Evolutionary conservation across 129 eudicot species (phyloP).

Genomic region (Saposhnikovia divaricata): DNA sequence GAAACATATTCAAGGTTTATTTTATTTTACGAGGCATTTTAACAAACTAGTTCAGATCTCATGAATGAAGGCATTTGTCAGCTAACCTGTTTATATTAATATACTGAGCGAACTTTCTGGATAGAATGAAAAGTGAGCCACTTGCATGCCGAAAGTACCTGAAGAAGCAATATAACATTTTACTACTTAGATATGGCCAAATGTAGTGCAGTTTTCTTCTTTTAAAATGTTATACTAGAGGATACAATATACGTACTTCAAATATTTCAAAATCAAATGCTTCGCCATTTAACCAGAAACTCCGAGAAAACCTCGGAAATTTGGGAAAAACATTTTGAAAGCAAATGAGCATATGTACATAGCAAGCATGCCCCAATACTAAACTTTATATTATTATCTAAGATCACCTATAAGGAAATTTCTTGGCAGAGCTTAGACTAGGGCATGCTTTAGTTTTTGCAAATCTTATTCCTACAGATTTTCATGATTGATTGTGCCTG

Average conservation of each 20-base stretch:
- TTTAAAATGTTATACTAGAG: background rate
- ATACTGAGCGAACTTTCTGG: conserved; percentile 11
- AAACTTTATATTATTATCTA: background rate
- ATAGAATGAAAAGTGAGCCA: conserved; percentile 11
- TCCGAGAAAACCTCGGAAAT: background rate
- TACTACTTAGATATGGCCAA: background rate
- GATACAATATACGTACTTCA: background rate
- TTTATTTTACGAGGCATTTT: background rate
- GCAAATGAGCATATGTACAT: background rate
- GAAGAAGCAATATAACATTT: conserved; percentile 18
- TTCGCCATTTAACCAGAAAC: background rate
- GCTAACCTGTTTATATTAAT: conserved; percentile 14
- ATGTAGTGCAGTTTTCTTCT: background rate
- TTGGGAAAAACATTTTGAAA: background rate
- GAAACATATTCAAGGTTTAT: background rate
- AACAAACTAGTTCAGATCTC: background rate
- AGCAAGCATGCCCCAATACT: background rate
- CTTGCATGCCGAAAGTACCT: conserved; percentile 50
- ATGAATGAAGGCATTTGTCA: background rate
- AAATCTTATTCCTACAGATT: background rate
- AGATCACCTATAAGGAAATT: background rate
- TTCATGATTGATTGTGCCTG: background rate
- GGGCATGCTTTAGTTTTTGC: background rate
- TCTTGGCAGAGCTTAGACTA: background rate
- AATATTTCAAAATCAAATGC: background rate